These are phyloP conservation scores for Lavandula angustifolia DNA, from an alignment of 257 asterid species.

Conservation along the genomic window DNA sequence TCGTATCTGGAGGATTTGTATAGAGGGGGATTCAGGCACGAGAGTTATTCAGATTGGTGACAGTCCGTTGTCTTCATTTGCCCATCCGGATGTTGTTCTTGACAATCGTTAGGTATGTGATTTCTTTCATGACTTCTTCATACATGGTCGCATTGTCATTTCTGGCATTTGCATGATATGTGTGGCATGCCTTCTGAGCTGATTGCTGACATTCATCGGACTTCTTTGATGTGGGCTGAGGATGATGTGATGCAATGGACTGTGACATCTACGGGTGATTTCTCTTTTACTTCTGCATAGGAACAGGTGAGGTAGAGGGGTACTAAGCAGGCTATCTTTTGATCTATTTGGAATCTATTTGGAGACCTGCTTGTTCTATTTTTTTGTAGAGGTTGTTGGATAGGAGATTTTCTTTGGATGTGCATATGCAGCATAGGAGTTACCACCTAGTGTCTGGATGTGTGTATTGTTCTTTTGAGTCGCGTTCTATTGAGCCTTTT, in stretches of 20 bases:
- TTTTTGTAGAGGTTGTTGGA: not conserved
- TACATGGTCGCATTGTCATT: not conserved
- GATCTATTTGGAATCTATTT: not conserved
- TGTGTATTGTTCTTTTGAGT: no score
- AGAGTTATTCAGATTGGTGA: not conserved
- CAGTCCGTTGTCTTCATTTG: not conserved
- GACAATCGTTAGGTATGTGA: not conserved
- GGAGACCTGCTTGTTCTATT: not conserved
- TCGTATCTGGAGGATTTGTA: no score
- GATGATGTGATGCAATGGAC: not conserved
- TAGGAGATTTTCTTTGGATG: not conserved
- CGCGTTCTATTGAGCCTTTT: no score
- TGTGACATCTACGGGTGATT: not conserved
- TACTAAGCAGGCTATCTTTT: not conserved
- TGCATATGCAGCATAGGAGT: not conserved
- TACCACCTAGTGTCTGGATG: not conserved
- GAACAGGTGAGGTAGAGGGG: not conserved
- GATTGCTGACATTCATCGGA: not conserved
- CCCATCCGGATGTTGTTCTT: not conserved
- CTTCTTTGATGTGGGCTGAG: not conserved
- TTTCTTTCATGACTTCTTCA: not conserved
- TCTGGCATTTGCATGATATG: not conserved
- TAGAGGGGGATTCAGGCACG: no score
- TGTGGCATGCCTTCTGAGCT: not conserved
- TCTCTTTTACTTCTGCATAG: not conserved